Percentiles rank a stretch among this genome's conserved stretches.
Evolutionary conservation across 2,329 filamentous ascomycete genomes (phyloP).

Genomic region (Aspergillus pseudotamarii): DNA sequence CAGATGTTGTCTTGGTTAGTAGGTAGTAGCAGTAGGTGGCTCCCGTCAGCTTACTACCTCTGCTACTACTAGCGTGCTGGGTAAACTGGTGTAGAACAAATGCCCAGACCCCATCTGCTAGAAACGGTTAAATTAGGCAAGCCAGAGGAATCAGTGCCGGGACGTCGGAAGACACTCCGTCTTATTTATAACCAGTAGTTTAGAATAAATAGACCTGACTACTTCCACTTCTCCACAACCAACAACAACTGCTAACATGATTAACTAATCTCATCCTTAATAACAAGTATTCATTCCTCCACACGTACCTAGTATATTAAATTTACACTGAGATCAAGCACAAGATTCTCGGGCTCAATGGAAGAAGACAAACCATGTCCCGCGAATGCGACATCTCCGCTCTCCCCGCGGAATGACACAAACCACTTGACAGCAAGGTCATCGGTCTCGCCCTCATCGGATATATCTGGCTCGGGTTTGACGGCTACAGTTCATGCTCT

Average conservation of each 20-base stretch:
- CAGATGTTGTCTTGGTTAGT: neutral
- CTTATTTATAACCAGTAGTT: neutral
- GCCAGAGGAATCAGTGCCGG: neutral
- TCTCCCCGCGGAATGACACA: slow-evolving; percentile 6
- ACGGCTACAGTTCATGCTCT: slow-evolving; percentile 54
- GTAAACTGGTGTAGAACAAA: neutral
- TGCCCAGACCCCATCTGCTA: neutral
- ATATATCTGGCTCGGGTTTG: neutral
- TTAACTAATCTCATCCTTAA: neutral
- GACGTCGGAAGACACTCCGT: neutral
- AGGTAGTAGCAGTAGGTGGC: neutral
- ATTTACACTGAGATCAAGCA: neutral
- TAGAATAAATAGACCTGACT: neutral
- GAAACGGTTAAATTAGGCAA: neutral
- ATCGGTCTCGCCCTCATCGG: neutral
- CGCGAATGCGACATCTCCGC: slow-evolving; percentile 6
- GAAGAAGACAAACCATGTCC: neutral
- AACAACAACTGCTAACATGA: neutral
- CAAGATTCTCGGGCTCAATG: neutral
- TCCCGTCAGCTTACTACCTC: neutral
- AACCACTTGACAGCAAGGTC: neutral
- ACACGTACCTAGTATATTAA: neutral
- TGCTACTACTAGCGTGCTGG: neutral
- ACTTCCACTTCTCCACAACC: neutral
- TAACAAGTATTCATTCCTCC: neutral